Base-by-base conservation (phyloP, 441 rosid genomes). In the Bruguiera hainesii region DNA sequence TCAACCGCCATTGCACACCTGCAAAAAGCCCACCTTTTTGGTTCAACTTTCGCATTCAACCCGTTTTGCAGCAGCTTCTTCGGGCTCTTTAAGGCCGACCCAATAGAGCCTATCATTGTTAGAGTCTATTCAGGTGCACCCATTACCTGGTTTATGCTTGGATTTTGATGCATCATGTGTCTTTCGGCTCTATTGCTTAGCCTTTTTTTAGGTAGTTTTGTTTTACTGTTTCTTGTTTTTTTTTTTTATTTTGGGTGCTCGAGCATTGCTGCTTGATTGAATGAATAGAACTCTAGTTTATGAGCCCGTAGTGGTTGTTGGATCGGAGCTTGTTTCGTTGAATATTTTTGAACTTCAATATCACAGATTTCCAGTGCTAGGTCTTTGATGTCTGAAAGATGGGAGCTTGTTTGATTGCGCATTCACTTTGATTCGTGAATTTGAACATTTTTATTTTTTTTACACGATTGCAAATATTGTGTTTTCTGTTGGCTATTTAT, bases 1-100 rank as follows among this genome's bases (percentile, higher is more conserved):
- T 48, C 33, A 61, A 71, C 71, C 42, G 73, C 69, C 74, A 58
- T 71, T 71, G 57, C 5, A 25, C 21, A 57, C 13, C 66, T 65
- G 66, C 50, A 59, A 13, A 57, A 49, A 31, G 6, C 64, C 51
- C 26, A 20, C 28, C 15, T 21, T 25, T 52, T 71, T 61, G 16
- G 42, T 64, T 70, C 42, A 52, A 55, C 57, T 18, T 57, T 51
- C 25, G 29, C 59, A 31, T 25, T 71, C 52, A 20, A 10, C 48
- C 20, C 20, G 39, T 62, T 55, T 55, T 52, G 25, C 46, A 64
- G 25, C 8, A 33, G 25, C 33, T 29, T 26, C 39, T 61, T 39
- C 52, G 23, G 65, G 31, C 56, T 46, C 25, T 67, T 56, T 23
- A 42, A 30, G n/a, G 50, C 29, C 56, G 59, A 63, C 66, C 60